phyloP scores from a whole-genome alignment of 2,329 filamentous ascomycete genomes.

The Diaporthe ilicicola region DNA sequence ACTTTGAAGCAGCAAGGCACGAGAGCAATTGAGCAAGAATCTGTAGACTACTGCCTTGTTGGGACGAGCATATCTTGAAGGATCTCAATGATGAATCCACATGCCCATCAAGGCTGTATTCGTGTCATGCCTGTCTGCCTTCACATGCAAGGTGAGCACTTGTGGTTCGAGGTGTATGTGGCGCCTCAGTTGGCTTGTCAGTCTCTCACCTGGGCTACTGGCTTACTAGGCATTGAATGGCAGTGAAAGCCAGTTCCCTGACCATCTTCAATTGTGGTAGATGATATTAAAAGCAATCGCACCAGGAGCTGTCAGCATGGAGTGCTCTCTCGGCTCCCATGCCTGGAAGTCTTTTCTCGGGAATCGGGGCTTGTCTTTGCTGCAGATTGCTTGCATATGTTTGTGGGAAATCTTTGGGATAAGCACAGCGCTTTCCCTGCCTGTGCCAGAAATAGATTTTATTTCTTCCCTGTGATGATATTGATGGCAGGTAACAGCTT shows the following conservation, averaged over 20 bases:
- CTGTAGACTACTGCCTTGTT: background rate
- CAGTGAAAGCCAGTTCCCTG: too few relatives aligned
- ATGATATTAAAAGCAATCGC: background rate
- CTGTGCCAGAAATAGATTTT: too few relatives aligned
- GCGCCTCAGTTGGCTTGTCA: too few relatives aligned
- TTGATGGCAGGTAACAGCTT: too few relatives aligned
- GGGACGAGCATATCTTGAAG: background rate
- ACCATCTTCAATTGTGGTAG: too few relatives aligned
- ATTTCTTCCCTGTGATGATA: too few relatives aligned
- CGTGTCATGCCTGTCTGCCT: background rate
- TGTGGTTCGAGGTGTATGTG: too few relatives aligned
- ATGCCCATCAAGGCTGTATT: background rate
- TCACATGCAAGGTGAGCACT: too few relatives aligned
- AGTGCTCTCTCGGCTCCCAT: background rate
- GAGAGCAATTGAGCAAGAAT: background rate
- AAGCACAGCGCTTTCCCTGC: background rate
- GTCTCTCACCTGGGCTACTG: too few relatives aligned
- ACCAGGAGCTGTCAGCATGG: background rate
- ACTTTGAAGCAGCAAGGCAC: slow-evolving; percentile 14
- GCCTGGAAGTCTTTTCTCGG: background rate
- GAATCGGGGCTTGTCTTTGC: background rate
- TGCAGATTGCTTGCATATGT: background rate
- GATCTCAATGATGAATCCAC: background rate
- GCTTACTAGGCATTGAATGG: too few relatives aligned
- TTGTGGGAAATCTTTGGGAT: background rate